Evolutionary conservation across 139 green algal species (phyloP).

Genomic region (Haematococcus lacustris): DNA sequence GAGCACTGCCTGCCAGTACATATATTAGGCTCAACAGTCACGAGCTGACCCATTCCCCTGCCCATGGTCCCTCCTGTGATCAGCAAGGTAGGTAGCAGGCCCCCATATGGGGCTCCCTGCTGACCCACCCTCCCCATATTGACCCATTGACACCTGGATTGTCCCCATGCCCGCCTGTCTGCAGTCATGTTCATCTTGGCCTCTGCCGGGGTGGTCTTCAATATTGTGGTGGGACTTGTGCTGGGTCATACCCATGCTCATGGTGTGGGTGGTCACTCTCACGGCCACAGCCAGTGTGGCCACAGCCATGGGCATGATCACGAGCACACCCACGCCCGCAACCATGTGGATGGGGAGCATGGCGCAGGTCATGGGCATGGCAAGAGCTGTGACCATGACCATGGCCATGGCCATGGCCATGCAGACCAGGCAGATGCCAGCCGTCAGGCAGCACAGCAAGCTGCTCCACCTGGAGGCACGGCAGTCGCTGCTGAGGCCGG

Average conservation of each 20-base stretch:
- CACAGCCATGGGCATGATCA: constrained; percentile 19
- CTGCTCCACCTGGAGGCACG: no score
- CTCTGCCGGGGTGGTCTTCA: constrained; percentile 69
- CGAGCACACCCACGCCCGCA: constrained; percentile 3
- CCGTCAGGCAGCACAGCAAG: no score
- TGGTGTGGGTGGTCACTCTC: constrained; percentile 13
- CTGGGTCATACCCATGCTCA: constrained; percentile 51
- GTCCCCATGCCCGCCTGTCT: no score
- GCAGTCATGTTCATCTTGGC: constrained; percentile 85
- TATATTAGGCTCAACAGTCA: not conserved
- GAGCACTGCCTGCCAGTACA: no score
- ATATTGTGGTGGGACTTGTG: constrained; percentile 59
- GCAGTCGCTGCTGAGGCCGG: no score
- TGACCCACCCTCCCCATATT: no score
- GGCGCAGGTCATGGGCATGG: constrained; percentile 23
- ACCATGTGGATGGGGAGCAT: constrained; percentile 4
- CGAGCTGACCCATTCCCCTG: not conserved
- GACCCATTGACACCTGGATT: not conserved
- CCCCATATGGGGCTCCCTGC: not conserved
- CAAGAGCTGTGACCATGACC: constrained; percentile 11
- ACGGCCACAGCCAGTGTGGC: constrained; percentile 33
- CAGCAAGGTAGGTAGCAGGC: not conserved
- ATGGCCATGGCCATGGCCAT: no score
- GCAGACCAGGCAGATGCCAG: no score
- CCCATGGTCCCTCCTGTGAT: not conserved